These are phyloP conservation scores for Ambrosiella cleistominuta DNA, from an alignment of 2,329 filamentous ascomycete genomes.

Conservation along the genomic window DNA sequence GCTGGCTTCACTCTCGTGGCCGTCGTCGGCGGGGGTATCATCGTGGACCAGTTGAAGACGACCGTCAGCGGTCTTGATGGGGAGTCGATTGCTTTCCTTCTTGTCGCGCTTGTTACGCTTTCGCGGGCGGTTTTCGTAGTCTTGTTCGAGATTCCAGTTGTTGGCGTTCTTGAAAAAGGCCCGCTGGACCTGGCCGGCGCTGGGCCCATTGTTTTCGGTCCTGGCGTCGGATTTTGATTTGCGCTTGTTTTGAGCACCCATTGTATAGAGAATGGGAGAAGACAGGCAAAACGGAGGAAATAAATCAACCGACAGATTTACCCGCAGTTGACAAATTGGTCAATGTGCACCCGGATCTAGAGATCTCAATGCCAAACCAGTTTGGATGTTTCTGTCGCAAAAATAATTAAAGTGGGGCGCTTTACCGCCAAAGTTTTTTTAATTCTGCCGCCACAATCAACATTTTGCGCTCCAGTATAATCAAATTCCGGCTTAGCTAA, in stretches of 20 bases:
- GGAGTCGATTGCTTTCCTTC: constrained; percentile 56
- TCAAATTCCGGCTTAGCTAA: constrained; percentile 2
- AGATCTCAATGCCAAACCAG: background rate
- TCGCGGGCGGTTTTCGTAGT: constrained; percentile 66
- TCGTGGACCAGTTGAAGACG: constrained; percentile 40
- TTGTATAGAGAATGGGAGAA: background rate
- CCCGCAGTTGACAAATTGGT: too few species aligned
- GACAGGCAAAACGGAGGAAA: too few species aligned
- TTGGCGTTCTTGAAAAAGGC: constrained; percentile 58
- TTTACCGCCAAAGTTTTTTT: constrained; percentile 18
- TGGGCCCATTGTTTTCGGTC: constrained; percentile 6
- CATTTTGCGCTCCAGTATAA: constrained; percentile 6
- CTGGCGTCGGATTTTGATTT: constrained; percentile 8
- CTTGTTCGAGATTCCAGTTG: constrained; percentile 81
- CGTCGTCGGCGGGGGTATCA: constrained; percentile 44
- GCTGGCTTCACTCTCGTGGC: constrained; percentile 26
- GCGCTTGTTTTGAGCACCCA: constrained; percentile 8
- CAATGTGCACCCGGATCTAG: background rate
- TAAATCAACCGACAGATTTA: too few species aligned
- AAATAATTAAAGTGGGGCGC: constrained; percentile 12
- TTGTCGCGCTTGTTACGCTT: constrained; percentile 56
- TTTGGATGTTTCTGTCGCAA: constrained; percentile 5
- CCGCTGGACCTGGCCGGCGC: constrained; percentile 31
- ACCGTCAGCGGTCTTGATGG: constrained; percentile 74
- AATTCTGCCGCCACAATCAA: constrained; percentile 15